Evolutionary conservation across 768 basidiomycete genomes (phyloP), one percentile per base, ranked within the genome.

Genomic region (Amanita pseudoporphyria): DNA sequence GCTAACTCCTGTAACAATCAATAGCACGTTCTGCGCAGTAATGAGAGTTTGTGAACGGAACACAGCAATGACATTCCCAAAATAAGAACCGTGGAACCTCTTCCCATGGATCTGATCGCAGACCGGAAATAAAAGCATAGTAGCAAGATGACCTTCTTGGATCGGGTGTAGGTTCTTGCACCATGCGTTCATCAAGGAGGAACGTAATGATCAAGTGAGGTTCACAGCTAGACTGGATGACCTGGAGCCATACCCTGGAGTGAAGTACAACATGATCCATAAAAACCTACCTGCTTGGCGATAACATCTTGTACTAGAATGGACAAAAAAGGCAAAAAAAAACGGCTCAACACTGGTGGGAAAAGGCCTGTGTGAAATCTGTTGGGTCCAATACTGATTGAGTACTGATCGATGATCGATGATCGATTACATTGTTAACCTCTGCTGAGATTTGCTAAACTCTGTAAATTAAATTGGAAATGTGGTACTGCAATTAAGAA

Each of bases 121-220:
- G 39, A 26, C 60, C 57, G 59, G 61, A 68, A 65, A 64, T 67
- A 62, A 58, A 59, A 60, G 55, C 50, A 43, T 54, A 52, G 51
- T 54, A 45, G 52, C 45, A 46, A 53, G 45, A 58, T 58, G 36
- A 41, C 38, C 19, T 53, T 32, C 31, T 30, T 24, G 49, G 49
- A 52, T 55, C 47, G 33, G 44, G 44, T 33, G 48, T 32, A 26
- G 51, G 47, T 53, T 58, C 42, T n/a, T 49, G 52, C 59, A 53
- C 54, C 55, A 63, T 56, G 58, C 53, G 56, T 56, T 53, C 51
- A 60, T 61, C 54, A 53, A 51, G 53, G 47, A 31, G 54, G 52
- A 50, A 61, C 58, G 62, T 61, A 60, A 63, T 56, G 53, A 52
- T 44, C 53, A 58, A 54, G 55, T 54, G 53, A 57, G 57, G 55